Evolutionary conservation across 2,329 filamentous ascomycete genomes (phyloP).

Genomic region (Colletotrichum plurivorum): DNA sequence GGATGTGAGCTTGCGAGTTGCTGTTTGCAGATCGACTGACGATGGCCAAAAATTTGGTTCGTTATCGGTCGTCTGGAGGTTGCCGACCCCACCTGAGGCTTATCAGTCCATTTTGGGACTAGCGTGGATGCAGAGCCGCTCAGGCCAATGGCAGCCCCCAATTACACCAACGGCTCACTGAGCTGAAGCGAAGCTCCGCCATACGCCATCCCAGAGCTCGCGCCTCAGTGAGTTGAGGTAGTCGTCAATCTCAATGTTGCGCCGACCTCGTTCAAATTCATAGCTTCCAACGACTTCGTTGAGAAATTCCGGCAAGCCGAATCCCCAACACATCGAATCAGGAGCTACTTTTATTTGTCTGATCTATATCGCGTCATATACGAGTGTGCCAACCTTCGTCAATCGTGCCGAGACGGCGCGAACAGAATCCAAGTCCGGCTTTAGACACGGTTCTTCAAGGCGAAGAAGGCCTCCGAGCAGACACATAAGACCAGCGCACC

Average conservation of each 20-base stretch:
- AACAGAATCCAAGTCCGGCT: neutral
- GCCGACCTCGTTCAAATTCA: too few relatives aligned
- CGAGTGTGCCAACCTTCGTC: too few relatives aligned
- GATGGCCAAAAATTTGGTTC: constrained; percentile 40
- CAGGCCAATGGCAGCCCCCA: constrained; percentile 34
- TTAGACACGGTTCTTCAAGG: neutral
- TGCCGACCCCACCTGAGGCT: constrained; percentile 27
- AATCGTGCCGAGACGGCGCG: too few relatives aligned
- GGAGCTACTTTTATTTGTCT: too few relatives aligned
- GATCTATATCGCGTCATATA: too few relatives aligned
- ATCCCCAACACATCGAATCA: too few relatives aligned
- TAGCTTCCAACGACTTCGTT: too few relatives aligned
- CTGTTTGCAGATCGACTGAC: neutral
- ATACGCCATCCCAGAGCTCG: constrained; percentile 10
- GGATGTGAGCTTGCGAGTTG: neutral
- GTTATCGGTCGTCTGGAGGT: constrained; percentile 35
- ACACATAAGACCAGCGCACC: too few relatives aligned
- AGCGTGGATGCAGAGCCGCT: neutral
- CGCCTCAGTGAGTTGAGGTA: constrained; percentile 24
- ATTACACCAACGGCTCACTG: constrained; percentile 23
- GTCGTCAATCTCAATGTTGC: neutral
- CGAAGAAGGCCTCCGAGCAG: neutral
- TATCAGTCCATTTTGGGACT: constrained; percentile 31
- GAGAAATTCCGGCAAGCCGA: too few relatives aligned
- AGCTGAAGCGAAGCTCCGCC: too few relatives aligned